Evolutionary conservation across 306 rosid species (phyloP), one percentile per base, ranked within the genome.

Genomic region (Medicago lupulina): DNA sequence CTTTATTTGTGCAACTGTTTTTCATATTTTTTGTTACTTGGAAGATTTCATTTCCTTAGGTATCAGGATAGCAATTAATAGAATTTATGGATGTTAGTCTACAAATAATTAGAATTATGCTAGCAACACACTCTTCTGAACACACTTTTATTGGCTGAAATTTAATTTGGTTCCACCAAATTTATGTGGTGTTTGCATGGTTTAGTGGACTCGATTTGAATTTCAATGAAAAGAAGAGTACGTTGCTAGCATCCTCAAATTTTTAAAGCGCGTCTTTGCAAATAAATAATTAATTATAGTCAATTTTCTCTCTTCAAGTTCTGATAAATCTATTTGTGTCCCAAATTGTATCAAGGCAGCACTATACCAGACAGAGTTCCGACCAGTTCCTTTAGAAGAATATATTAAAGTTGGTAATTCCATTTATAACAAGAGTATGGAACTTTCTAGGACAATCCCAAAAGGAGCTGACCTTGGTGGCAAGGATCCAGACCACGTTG

Each of bases 371-470:
- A 95, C 98, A 50, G 96, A 90, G 71, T 95, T 95, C 73, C 92
- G 98, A 72, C 98, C 98, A 40, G 97, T 95, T 78, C 98, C 98
- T 39, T 80, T 92, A 75, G 98, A 95, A 89, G 98, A 95, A 85
- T 90, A 88, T 81, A 85, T 95, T 55, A 95, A 95, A 88, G 97
- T 90, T 79, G 96, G 96, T 23, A 90, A 85, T 80, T 86, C 85
- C 61, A 87, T 92, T 65, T 95, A 95, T 76, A 83, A 85, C 90
- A 95, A 87, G 81, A 86, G 78, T 54, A 80, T 95, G 98, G 97
- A 88, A 49, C 85, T 92, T 77, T 83, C 82, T 57, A 81, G 95
- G 84, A 95, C 91, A 77, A 84, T 95, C 70, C 83, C 88, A 47
- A 92, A 85, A 84, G 83, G 84, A 36, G 85, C 93, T 78, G 88